Conservation (phyloP, 371 early-diverging fungal species). For the Rhizopus delemar region DNA sequence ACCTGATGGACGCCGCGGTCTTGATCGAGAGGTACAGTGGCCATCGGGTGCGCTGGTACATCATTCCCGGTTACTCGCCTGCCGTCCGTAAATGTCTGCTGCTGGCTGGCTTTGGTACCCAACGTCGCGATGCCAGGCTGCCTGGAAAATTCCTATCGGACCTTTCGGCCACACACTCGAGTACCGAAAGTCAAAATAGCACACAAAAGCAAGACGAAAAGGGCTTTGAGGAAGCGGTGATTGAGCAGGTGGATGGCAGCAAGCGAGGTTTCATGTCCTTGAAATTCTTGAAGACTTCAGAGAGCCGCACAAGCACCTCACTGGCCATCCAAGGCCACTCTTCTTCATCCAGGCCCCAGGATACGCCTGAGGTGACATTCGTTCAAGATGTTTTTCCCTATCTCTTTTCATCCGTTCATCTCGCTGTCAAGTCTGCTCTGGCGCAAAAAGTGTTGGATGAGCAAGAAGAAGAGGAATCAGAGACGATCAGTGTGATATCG, state of each 20-base stretch:
- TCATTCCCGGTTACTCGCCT: constrained; percentile 28
- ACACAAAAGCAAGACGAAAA: too few species aligned
- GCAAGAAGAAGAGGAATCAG: too few species aligned
- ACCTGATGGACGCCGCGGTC: constrained; percentile 51
- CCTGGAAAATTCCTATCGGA: constrained; percentile 29
- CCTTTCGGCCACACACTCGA: not conserved
- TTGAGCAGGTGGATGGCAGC: too few species aligned
- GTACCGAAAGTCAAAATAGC: too few species aligned
- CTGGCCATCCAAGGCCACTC: too few species aligned
- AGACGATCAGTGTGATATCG: not conserved
- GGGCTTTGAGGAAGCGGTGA: too few species aligned
- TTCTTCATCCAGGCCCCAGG: too few species aligned
- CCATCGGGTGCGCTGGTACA: constrained; percentile 36
- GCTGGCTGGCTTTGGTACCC: constrained; percentile 43
- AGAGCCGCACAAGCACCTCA: too few species aligned
- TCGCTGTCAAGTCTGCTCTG: not conserved
- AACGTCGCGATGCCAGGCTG: constrained; percentile 18
- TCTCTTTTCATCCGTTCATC: not conserved
- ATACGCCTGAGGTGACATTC: too few species aligned
- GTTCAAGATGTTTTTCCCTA: not conserved
- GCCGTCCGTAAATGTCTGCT: constrained; percentile 33
- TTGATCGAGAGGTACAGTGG: constrained; percentile 45
- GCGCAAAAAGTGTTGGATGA: not conserved
- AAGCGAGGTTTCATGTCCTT: too few species aligned
- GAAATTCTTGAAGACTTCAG: too few species aligned